phyloP scores from a whole-genome alignment of 495 filamentous ascomycete species.

The Aspergillus asperescens region DNA sequence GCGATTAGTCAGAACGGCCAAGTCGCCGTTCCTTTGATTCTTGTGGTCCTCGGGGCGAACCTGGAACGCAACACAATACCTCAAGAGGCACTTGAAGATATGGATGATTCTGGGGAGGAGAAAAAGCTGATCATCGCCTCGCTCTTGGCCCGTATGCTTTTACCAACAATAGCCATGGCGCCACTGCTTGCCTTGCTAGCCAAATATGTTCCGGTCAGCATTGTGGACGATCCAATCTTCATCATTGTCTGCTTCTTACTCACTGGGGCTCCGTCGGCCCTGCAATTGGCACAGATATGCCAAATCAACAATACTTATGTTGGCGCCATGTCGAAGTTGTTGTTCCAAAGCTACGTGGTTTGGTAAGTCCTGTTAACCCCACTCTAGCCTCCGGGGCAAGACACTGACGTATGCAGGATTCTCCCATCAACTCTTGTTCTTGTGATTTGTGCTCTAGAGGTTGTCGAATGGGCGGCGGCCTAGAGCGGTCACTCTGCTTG shows the following conservation, averaged over 20 bases:
- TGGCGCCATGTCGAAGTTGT: constrained; percentile 81
- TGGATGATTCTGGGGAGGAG: constrained; percentile 60
- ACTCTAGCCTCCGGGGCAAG: background rate
- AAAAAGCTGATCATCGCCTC: constrained; percentile 78
- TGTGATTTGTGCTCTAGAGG: constrained; percentile 87
- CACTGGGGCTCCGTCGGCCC: constrained; percentile 86
- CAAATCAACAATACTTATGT: constrained; percentile 97
- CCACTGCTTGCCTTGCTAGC: constrained; percentile 86
- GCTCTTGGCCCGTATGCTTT: constrained; percentile 81
- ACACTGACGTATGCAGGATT: constrained; percentile 55
- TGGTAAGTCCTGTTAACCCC: constrained; percentile 52
- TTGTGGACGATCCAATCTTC: constrained; percentile 96
- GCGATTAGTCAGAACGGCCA: constrained; percentile 79
- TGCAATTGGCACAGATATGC: constrained; percentile 96
- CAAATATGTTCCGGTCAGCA: constrained; percentile 89
- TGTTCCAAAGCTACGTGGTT: constrained; percentile 97
- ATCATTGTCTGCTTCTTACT: constrained; percentile 95
- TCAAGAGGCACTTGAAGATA: constrained; percentile 48
- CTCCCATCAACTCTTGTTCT: constrained; percentile 86
- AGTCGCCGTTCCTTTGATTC: constrained; percentile 89
- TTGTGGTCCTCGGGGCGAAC: constrained; percentile 95
- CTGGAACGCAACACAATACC: constrained; percentile 71
- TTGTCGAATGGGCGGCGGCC: constrained; percentile 78
- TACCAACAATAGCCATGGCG: constrained; percentile 88
- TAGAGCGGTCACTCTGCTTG: background rate